Evolutionary conservation across 2,329 filamentous ascomycete species (phyloP).

Genomic region (Fusarium neocosmosporiellum): DNA sequence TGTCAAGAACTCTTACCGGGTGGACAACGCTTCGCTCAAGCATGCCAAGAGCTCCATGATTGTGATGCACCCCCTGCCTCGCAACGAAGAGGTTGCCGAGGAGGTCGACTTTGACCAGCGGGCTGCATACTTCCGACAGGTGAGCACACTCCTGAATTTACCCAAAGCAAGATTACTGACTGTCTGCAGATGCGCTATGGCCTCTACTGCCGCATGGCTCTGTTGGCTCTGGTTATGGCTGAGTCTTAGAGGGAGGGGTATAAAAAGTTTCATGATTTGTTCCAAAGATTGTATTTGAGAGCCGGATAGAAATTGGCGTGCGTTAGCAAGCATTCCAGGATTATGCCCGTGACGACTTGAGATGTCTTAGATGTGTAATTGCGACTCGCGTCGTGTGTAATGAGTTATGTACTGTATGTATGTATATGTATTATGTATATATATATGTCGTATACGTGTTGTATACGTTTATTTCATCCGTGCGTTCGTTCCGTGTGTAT

Average conservation of each 20-base stretch:
- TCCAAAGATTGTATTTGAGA: slow-evolving; percentile 38
- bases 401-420: slow-evolving; percentile 38
- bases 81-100: slow-evolving; percentile 92
- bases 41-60: slow-evolving; percentile 93
- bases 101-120: slow-evolving; percentile 98
- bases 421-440: slow-evolving; percentile 40
- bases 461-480: slow-evolving; percentile 29
- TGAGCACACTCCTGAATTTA: slow-evolving; percentile 59
- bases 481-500: slow-evolving; percentile 20
- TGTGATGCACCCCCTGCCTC: slow-evolving; percentile 93
- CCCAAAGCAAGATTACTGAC: slow-evolving; percentile 26
- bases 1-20: slow-evolving; percentile 88
- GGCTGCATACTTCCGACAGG: slow-evolving; percentile 99
- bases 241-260: slow-evolving; percentile 40
- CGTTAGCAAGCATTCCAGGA: slow-evolving; percentile 44
- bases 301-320: slow-evolving; percentile 45
- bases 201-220: slow-evolving; percentile 96
- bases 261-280: slow-evolving; percentile 33
- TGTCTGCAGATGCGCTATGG: slow-evolving; percentile 89
- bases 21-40: slow-evolving; percentile 91
- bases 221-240: slow-evolving; percentile 90
- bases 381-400: slow-evolving; percentile 43
- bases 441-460: slow-evolving; percentile 36
- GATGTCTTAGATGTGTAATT: slow-evolving; percentile 44
- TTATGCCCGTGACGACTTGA: slow-evolving; percentile 41